phyloP scores from a whole-genome alignment of 768 basidiomycete genomes.

The Scleroderma citrinum region DNA sequence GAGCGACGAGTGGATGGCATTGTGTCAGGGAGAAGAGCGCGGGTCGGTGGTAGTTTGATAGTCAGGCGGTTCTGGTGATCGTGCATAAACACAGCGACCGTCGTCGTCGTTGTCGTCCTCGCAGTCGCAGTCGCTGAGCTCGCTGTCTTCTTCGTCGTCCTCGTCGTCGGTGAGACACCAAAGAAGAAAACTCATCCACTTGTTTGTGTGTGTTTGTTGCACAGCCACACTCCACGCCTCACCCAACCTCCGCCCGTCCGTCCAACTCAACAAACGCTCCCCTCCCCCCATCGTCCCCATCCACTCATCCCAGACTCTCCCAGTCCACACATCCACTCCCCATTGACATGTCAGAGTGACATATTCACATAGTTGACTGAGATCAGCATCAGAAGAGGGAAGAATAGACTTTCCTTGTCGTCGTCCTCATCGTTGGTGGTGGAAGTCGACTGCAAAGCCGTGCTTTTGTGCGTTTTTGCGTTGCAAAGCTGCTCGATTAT shows the following conservation, averaged over 20 bases:
- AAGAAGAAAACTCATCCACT: background rate
- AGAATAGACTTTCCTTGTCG: too few species aligned
- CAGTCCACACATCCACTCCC: background rate
- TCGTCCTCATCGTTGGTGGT: too few species aligned
- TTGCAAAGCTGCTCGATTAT: too few species aligned
- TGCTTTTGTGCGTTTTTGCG: too few species aligned
- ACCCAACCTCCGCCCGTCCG: background rate
- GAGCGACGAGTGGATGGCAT: constrained; percentile 20
- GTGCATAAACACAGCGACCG: background rate
- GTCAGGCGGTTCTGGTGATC: constrained; percentile 8
- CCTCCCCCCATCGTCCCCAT: background rate
- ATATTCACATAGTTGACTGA: too few species aligned
- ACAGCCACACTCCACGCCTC: background rate
- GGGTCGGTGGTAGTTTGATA: constrained; percentile 12
- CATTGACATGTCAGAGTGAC: too few species aligned
- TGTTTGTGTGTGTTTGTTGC: background rate
- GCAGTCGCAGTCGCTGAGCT: too few species aligned
- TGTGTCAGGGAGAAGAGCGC: constrained; percentile 13
- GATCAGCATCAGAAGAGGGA: too few species aligned
- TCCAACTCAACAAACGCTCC: background rate
- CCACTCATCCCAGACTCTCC: background rate
- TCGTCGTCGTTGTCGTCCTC: too few species aligned
- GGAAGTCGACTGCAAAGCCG: too few species aligned
- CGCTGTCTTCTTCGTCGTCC: too few species aligned
- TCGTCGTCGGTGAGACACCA: too few species aligned